Evolutionary conservation across 2,329 filamentous ascomycete genomes (phyloP), one percentile per base, ranked within the genome.

Genomic region (Chrysoporthe puriensis): DNA sequence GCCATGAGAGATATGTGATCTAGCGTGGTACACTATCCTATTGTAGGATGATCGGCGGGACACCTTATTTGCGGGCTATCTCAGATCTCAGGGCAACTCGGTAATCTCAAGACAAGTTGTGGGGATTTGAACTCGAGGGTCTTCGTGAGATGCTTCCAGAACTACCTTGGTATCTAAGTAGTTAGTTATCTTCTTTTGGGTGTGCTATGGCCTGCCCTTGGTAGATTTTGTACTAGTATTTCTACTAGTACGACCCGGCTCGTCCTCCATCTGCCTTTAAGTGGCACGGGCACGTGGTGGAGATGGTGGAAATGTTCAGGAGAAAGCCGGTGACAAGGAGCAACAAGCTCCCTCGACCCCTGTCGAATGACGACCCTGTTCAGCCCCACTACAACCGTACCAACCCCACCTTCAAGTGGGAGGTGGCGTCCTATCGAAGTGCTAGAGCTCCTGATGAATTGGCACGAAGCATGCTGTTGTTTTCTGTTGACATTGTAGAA

Each of bases 401-500:
- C 18, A 14, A 61, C 59, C 59, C 59, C 59, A 61, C 59, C 42
- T 60, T 36, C 3, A n/a, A 40, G 56, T 58, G 56, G 56, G 34
- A n/a, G 34, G 56, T 58, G 56, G 56, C 56, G 50, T 54, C 26
- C 50, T 21, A 26, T 26, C 32, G 21, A 42, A 43, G 57, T 60
- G 57, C 36, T 26, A 44, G 40, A 60, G 63, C 44, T 57, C 34
- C 34, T 57, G 42, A 42, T 61, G 59, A 61, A 61, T 61, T 61
- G 59, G 59, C 59, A 61, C 7, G 14, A 48, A 11, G 43, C 21
- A 21, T 48, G 21, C 54, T 62, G 46, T 59, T 61, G 59, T 60
- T 63, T 66, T 66, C 26, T 67, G 63, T 67, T 61, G 48, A 61
- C 43, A 61, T 61, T 44, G 21, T 14, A 32, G 11, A 11, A 61